Percentiles rank a stretch among this genome's conserved stretches.
Evolutionary conservation across 768 basidiomycete species (phyloP).

Genomic region (Boletellus emodensis): DNA sequence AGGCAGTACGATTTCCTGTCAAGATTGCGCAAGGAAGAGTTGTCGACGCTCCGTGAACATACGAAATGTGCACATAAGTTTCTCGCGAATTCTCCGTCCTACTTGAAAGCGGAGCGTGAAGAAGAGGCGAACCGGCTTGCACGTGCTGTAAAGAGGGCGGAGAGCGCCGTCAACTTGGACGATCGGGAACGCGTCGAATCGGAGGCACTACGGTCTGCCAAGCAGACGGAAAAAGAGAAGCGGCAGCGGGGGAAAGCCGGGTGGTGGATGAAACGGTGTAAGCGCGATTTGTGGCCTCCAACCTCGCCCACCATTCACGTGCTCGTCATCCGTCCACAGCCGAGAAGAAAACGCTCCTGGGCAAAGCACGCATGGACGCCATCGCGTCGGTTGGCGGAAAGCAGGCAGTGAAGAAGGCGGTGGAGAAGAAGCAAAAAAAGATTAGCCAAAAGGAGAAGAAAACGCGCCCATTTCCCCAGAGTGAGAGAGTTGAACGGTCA

Average conservation of each 20-base stretch:
- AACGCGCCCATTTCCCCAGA: slow-evolving; percentile 59
- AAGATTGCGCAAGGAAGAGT: slow-evolving; percentile 60
- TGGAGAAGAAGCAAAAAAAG: slow-evolving; percentile 89
- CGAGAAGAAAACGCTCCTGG: slow-evolving; percentile 70
- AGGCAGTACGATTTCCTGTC: slow-evolving; percentile 73
- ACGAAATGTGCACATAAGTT: slow-evolving; percentile 66
- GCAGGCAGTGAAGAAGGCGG: slow-evolving; percentile 77
- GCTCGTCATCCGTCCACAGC: slow-evolving; percentile 39
- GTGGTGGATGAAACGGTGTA: slow-evolving; percentile 86
- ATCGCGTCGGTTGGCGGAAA: slow-evolving; percentile 74
- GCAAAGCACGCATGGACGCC: slow-evolving; percentile 75
- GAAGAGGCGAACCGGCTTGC: slow-evolving; percentile 70
- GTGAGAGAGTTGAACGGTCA: slow-evolving; percentile 10
- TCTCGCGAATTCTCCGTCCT: slow-evolving; percentile 54
- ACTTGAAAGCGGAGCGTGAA: slow-evolving; percentile 57
- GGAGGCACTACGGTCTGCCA: slow-evolving; percentile 50
- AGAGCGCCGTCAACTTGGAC: slow-evolving; percentile 74
- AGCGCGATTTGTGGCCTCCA: slow-evolving; percentile 21
- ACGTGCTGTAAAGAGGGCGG: slow-evolving; percentile 65
- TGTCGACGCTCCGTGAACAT: slow-evolving; percentile 59
- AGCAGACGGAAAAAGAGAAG: slow-evolving; percentile 53
- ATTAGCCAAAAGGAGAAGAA: slow-evolving; percentile 86
- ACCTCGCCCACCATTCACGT: background rate
- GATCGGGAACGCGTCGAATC: slow-evolving; percentile 66
- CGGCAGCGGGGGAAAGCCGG: slow-evolving; percentile 69